Percentiles rank a stretch among this genome's conserved stretches.
These are phyloP conservation scores for Fusarium acutatum DNA, from an alignment of 2,329 filamentous ascomycete species.

Conservation along the genomic window DNA sequence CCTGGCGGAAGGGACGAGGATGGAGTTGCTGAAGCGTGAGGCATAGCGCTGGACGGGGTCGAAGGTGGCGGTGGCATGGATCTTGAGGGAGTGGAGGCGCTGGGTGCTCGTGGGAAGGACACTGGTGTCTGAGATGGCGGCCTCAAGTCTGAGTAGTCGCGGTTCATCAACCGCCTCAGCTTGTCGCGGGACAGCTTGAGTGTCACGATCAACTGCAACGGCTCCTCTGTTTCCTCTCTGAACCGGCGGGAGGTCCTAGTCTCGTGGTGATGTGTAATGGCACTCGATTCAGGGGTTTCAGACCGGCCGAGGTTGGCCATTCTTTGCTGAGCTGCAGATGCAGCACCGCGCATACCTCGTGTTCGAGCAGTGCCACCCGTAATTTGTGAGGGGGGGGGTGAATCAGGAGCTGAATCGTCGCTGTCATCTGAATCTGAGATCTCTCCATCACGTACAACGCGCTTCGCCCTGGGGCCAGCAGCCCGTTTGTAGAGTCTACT, in stretches of 20 bases:
- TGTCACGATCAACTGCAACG: slow-evolving; percentile 75
- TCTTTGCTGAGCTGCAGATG: slow-evolving; percentile 84
- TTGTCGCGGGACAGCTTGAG: slow-evolving; percentile 78
- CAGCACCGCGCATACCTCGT: slow-evolving; percentile 87
- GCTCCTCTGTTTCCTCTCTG: slow-evolving; percentile 83
- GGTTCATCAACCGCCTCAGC: slow-evolving; percentile 71
- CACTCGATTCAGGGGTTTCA: slow-evolving; percentile 82
- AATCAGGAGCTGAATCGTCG: slow-evolving; percentile 86
- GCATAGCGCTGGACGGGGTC: slow-evolving; percentile 48
- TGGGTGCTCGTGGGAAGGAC: slow-evolving; percentile 45
- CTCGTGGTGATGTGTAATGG: slow-evolving; percentile 72
- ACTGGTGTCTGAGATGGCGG: slow-evolving; percentile 48
- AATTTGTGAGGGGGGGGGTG: slow-evolving; percentile 79
- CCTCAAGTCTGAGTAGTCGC: slow-evolving; percentile 55
- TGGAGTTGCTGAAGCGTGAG: slow-evolving; percentile 46
- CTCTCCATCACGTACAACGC: slow-evolving; percentile 69
- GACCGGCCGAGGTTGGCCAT: slow-evolving; percentile 86
- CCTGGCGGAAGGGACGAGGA: slow-evolving; percentile 56
- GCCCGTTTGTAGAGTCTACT: slow-evolving; percentile 87
- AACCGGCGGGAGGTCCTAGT: slow-evolving; percentile 71
- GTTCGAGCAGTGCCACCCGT: slow-evolving; percentile 82
- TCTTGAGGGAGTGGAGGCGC: slow-evolving; percentile 43
- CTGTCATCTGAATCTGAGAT: slow-evolving; percentile 90
- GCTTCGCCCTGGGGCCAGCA: slow-evolving; percentile 66
- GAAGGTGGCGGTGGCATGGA: slow-evolving; percentile 51